phyloP scores from a whole-genome alignment of 2,329 filamentous ascomycete species.

The Epichloe sylvatica region DNA sequence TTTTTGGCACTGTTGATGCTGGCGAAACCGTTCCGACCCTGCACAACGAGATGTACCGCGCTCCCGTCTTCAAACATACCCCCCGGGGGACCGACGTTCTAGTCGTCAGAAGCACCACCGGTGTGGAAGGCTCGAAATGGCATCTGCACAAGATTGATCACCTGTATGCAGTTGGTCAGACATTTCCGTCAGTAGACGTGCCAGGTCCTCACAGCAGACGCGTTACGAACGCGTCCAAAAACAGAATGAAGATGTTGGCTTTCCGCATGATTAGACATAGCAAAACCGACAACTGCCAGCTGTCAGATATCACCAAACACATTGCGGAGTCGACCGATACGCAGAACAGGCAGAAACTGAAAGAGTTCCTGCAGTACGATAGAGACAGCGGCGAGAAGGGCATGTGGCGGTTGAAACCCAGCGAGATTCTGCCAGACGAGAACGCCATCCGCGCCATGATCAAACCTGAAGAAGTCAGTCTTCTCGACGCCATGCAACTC shows the following conservation, averaged over 20 bases:
- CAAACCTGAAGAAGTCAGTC: constrained; percentile 85
- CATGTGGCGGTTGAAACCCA: constrained; percentile 61
- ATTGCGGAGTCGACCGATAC: constrained; percentile 88
- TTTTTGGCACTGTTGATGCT: constrained; percentile 84
- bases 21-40: constrained; percentile 83
- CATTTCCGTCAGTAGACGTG: constrained; percentile 82
- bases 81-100: constrained; percentile 70
- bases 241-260: constrained; percentile 88
- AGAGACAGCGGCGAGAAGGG: constrained; percentile 60
- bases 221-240: constrained; percentile 94
- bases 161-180: constrained; percentile 80
- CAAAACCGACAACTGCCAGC: constrained; percentile 51
- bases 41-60: constrained; percentile 90
- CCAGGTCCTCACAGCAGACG: constrained; percentile 88
- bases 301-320: constrained; percentile 81
- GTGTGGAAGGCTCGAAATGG: constrained; percentile 62
- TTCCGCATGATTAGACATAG: constrained; percentile 77
- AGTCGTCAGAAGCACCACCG: constrained; percentile 68
- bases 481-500: constrained; percentile 93
- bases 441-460: constrained; percentile 74
- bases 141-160: constrained; percentile 84
- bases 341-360: constrained; percentile 91
- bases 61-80: constrained; percentile 82
- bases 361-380: constrained; percentile 87
- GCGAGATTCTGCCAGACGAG: constrained; percentile 67